Evolutionary conservation across 2,329 filamentous ascomycete species (phyloP), one percentile per base, ranked within the genome.

Genomic region (Colletotrichum tabaci): DNA sequence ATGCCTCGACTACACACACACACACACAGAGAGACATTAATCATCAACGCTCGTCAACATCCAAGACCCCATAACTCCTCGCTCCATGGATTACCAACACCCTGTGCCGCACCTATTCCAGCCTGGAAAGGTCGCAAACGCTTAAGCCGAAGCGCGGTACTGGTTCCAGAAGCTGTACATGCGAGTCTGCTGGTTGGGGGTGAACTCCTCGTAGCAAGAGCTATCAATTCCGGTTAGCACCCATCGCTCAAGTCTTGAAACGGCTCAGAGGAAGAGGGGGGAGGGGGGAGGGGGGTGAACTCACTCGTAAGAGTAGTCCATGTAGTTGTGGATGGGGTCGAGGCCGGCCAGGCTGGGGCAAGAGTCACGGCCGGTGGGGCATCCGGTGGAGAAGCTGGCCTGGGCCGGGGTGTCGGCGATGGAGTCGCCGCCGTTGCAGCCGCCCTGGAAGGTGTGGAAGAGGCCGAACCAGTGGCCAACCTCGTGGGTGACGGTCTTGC

Each of bases 391-490:
- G 21, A 76, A 53, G 53, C 74, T 79, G 77, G 74, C 74, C 75
- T 83, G 77, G 35, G 82, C 78, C 26, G 84, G 82, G 23, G 84
- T 86, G 69, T 86, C 84, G 66, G 76, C 74, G 21, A 86, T 76
- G 46, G 73, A 76, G 74, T 86, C 85, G 49, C 83, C 84, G 55
- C 78, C 76, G 18, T 18, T 73, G 74, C 82, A 82, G 71, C 82
- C 83, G 53, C 82, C 84, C 71, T 85, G 76, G 77, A 87, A 87
- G 56, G 84, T 85, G 77, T 87, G 85, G 75, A 80, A 81, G 30
- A 87, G 81, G 61, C 85, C 84, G 63, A 87, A 77, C 85, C 85
- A 87, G 79, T 87, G 85, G 18, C 85, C 85, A 53, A 84, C 77
- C 77, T 87, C 85, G 78, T 86, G 84, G 46, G 75, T 76, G 38